phyloP scores from a whole-genome alignment of 768 basidiomycete species.

The Calocybe indica region DNA sequence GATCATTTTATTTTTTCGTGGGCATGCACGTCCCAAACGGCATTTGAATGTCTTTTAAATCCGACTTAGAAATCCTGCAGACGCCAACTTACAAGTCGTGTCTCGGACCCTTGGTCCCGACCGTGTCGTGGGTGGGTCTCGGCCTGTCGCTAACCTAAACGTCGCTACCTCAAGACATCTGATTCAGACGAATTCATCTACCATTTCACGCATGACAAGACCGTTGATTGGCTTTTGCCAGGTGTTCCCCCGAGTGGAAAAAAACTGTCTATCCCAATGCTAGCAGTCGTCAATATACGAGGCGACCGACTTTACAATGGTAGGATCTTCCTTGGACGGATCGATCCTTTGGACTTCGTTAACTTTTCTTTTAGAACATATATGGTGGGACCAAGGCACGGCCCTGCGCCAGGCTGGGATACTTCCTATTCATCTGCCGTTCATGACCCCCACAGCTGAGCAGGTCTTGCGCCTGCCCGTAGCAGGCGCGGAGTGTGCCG shows the following conservation, averaged over 20 bases:
- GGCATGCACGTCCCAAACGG: constrained; percentile 7
- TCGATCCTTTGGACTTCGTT: not conserved
- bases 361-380: constrained; percentile 25
- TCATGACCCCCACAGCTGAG: constrained; percentile 13
- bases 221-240: constrained; percentile 44
- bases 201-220: constrained; percentile 36
- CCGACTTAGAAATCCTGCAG: constrained; percentile 37
- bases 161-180: not conserved
- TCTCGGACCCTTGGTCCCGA: constrained; percentile 49
- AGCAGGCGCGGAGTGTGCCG: constrained; percentile 28
- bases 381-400: constrained; percentile 41
- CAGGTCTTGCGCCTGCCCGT: constrained; percentile 28
- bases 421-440: constrained; percentile 26
- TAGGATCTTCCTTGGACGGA: constrained; percentile 5
- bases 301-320: constrained; percentile 33
- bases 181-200: constrained; percentile 45
- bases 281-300: constrained; percentile 49
- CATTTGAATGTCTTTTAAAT: not conserved
- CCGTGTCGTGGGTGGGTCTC: constrained; percentile 39
- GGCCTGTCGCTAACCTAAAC: not conserved
- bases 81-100: constrained; percentile 35
- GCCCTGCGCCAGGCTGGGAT: constrained; percentile 30
- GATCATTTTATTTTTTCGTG: constrained; percentile 51
- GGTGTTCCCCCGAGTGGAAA: constrained; percentile 47
- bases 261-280: constrained; percentile 43